Conservation (phyloP, 768 basidiomycete species). For the Termitomyces sp. region DNA sequence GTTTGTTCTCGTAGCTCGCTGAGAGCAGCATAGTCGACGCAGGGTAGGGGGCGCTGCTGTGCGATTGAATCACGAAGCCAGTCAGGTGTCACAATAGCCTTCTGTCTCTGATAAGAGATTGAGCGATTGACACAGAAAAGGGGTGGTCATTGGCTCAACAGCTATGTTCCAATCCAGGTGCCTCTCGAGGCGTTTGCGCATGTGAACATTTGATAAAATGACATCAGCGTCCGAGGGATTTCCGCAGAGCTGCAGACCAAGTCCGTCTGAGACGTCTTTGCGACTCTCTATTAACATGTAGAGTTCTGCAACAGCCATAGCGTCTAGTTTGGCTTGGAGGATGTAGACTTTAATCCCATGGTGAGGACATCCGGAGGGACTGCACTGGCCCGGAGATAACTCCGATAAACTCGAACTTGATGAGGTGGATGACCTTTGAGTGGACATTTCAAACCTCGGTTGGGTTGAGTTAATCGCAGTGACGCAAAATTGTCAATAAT, state of each 20-base stretch:
- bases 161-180: slow-evolving; percentile 62
- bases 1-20: slow-evolving; percentile 43
- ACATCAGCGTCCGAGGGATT: slow-evolving; percentile 50
- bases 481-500: neutral
- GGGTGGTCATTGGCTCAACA: slow-evolving; percentile 33
- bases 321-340: slow-evolving; percentile 33
- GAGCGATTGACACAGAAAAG: slow-evolving; percentile 1
- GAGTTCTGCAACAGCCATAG: slow-evolving; percentile 27
- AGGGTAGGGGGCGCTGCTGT: slow-evolving; percentile 40
- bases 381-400: neutral
- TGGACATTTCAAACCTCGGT: neutral
- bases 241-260: slow-evolving; percentile 28
- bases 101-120: slow-evolving; percentile 42
- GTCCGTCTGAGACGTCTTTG: neutral
- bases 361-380: neutral
- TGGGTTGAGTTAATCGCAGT: neutral
- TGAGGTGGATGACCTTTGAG: neutral
- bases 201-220: slow-evolving; percentile 58
- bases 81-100: slow-evolving; percentile 61
- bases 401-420: neutral
- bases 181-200: slow-evolving; percentile 64
- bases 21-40: slow-evolving; percentile 51
- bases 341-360: slow-evolving; percentile 23
- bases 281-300: slow-evolving; percentile 27
- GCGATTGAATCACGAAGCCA: slow-evolving; percentile 63